Percentiles rank a stretch among this genome's conserved stretches.
phyloP scores from a whole-genome alignment of 345 rosid species.

The Eucalyptus curtisii region DNA sequence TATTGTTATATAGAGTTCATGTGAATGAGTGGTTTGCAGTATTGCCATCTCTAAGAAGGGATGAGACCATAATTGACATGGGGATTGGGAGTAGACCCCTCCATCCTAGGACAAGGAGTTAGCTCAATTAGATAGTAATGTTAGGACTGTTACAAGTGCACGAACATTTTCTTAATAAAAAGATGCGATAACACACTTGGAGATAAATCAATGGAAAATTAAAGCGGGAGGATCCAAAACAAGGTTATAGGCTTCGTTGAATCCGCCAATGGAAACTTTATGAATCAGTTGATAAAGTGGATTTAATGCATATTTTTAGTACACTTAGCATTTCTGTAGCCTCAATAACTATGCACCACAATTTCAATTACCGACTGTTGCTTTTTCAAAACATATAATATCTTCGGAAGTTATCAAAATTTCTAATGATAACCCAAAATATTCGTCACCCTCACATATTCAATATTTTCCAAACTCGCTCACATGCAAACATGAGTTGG shows the following conservation, averaged over 20 bases:
- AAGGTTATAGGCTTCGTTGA: neutral
- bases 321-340: neutral
- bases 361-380: neutral
- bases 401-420: neutral
- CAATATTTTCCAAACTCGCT: too few species aligned
- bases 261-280: neutral
- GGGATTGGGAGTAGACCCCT: too few species aligned
- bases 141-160: neutral
- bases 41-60: neutral
- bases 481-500: too few species aligned
- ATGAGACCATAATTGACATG: neutral
- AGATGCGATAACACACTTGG: neutral
- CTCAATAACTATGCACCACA: neutral
- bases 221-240: neutral
- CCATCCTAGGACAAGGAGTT: neutral
- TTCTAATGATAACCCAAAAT: neutral
- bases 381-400: neutral
- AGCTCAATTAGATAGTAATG: neutral
- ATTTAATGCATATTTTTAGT: neutral
- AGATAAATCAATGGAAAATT: neutral
- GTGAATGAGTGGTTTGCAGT: neutral
- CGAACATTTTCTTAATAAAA: neutral
- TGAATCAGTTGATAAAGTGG: neutral
- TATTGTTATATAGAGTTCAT: neutral
- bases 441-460: too few species aligned